Conservation (phyloP, 371 early-diverging fungal species). For the Lichtheimia ornata region DNA sequence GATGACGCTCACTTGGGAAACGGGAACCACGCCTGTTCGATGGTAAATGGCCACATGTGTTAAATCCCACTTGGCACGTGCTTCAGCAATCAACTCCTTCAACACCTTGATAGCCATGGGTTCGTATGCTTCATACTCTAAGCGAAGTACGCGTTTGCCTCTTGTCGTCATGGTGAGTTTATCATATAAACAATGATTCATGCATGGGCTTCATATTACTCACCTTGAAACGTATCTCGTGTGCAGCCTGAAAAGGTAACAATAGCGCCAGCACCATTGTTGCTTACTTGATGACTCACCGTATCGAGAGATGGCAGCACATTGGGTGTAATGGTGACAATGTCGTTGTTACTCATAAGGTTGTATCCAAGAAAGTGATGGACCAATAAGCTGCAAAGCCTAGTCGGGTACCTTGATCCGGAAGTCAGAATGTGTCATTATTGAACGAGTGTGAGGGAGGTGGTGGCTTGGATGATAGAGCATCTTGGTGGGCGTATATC, state of each 20-base stretch:
- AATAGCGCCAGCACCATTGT: conserved; percentile 79
- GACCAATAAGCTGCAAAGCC: background rate
- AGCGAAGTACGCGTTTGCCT: conserved; percentile 68
- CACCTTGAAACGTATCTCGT: conserved; percentile 79
- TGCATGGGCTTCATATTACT: background rate
- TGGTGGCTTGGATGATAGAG: background rate
- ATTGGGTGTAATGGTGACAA: conserved; percentile 50
- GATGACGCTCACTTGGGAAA: conserved; percentile 79
- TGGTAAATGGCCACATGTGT: conserved; percentile 74
- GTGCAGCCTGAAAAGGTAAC: conserved; percentile 87
- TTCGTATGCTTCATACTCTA: conserved; percentile 83
- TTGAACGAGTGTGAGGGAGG: background rate
- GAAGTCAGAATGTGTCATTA: background rate
- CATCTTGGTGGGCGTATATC: no score
- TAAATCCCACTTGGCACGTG: conserved; percentile 68
- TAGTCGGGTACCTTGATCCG: background rate
- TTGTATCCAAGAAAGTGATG: background rate
- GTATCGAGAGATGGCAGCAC: conserved; percentile 48
- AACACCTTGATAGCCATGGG: conserved; percentile 80
- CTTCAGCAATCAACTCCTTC: conserved; percentile 53
- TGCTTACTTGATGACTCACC: conserved; percentile 56
- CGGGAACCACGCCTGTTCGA: conserved; percentile 76
- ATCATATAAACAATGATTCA: background rate
- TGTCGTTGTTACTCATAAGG: conserved; percentile 2
- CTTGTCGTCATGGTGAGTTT: background rate